phyloP scores from a whole-genome alignment of 345 rosid species.

The Hibiscus mutabilis region DNA sequence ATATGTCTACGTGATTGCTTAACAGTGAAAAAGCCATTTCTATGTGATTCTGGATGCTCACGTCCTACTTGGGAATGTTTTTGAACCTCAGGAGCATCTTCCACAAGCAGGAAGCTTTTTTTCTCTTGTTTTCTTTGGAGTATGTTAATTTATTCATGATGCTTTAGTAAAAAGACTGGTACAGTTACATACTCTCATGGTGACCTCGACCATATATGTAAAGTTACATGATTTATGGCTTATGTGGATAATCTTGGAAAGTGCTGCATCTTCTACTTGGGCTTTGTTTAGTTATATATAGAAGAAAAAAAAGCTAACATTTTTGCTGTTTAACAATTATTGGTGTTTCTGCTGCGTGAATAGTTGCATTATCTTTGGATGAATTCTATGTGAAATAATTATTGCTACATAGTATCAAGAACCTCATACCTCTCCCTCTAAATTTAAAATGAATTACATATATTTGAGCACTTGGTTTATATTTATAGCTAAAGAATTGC shows the following conservation, averaged over 20 bases:
- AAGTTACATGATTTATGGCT: not conserved
- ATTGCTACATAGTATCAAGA: not conserved
- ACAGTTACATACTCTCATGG: not conserved
- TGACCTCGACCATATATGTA: not conserved
- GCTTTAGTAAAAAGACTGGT: not conserved
- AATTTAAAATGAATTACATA: not conserved
- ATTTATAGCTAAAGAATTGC: not conserved
- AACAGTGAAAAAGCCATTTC: not conserved
- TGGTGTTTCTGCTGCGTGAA: not conserved
- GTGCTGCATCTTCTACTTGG: not conserved
- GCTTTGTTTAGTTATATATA: too few relatives aligned
- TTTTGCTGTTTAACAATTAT: not conserved
- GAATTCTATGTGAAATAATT: not conserved
- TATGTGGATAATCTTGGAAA: not conserved
- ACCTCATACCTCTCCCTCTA: not conserved
- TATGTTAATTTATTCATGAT: not conserved
- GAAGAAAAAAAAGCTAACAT: too few relatives aligned
- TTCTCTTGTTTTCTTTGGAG: not conserved
- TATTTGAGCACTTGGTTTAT: slow-evolving; percentile 6
- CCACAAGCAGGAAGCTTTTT: slow-evolving; percentile 73
- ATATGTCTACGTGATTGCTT: not conserved
- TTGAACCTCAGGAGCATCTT: slow-evolving; percentile 76
- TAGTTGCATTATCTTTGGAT: not conserved
- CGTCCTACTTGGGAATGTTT: slow-evolving; percentile 76
- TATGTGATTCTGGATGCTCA: slow-evolving; percentile 53